A percentile compares a stretch with the other conserved stretches of the same genome.
phyloP scores from a whole-genome alignment of 257 asterid species.

The Solanum sitiens region DNA sequence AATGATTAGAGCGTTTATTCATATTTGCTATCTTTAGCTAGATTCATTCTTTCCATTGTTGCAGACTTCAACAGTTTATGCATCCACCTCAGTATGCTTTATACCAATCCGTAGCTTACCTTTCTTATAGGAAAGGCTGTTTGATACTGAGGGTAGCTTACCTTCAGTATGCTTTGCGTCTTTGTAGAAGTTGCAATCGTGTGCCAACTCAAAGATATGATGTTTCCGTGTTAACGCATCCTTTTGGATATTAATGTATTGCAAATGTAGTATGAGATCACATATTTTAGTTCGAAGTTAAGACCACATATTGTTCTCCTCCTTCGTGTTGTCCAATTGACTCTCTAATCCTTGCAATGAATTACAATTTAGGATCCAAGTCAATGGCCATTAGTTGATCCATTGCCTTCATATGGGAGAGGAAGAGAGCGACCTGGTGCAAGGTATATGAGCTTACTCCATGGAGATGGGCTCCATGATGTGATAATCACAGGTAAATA shows the following conservation, averaged over 20 bases:
- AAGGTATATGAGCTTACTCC: conserved; percentile 85
- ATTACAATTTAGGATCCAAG: conserved; percentile 39
- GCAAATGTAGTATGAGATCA: background rate
- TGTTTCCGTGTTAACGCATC: background rate
- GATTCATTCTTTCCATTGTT: background rate
- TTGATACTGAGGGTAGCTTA: background rate
- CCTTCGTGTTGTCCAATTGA: background rate
- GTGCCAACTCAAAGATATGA: background rate
- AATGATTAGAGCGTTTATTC: background rate
- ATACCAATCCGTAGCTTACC: background rate
- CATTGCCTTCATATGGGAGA: conserved; percentile 93
- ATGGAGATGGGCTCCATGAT: conserved; percentile 83
- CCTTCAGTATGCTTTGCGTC: background rate
- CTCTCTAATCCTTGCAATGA: background rate
- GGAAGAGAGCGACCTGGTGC: conserved; percentile 95
- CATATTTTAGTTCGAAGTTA: background rate
- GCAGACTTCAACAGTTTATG: background rate
- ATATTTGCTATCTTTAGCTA: background rate
- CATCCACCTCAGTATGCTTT: background rate
- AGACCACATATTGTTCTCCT: background rate
- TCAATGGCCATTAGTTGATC: conserved; percentile 73
- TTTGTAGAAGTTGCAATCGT: background rate
- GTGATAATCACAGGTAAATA: conserved; percentile 77
- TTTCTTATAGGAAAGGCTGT: background rate
- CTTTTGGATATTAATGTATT: background rate